Percentiles rank a stretch among this genome's conserved stretches.
Evolutionary conservation across 2,329 filamentous ascomycete genomes (phyloP).

Genomic region (Triangularia verruculosa): DNA sequence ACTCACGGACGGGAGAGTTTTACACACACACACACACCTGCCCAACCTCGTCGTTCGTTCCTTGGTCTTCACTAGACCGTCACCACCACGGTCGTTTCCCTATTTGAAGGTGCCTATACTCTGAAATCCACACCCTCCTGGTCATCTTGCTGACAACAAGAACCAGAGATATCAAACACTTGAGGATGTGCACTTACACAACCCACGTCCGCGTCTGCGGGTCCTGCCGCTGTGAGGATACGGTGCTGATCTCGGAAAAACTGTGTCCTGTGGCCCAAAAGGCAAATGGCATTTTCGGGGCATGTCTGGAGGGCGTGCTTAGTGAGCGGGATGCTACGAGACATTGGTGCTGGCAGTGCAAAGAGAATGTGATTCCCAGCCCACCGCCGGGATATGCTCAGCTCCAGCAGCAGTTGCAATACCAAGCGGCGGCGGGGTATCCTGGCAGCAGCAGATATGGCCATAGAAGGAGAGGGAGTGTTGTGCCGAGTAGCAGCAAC

Average conservation of each 20-base stretch:
- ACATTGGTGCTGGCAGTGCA: conserved; percentile 41
- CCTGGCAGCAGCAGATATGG: not conserved
- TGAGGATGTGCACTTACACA: conserved; percentile 41
- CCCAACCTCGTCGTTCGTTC: not conserved
- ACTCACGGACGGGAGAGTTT: not conserved
- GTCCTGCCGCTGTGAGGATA: conserved; percentile 37
- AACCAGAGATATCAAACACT: not conserved
- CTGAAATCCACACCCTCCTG: not conserved
- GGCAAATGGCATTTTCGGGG: conserved; percentile 37
- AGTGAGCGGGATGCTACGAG: conserved; percentile 32
- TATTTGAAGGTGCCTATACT: too few relatives aligned
- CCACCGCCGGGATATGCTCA: conserved; percentile 6
- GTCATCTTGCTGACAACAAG: not conserved
- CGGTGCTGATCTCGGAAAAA: conserved; percentile 41
- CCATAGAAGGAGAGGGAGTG: not conserved
- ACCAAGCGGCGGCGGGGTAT: conserved; percentile 2
- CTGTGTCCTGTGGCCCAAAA: conserved; percentile 34
- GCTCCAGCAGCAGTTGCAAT: not conserved
- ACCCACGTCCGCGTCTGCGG: conserved; percentile 39
- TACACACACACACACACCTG: not conserved
- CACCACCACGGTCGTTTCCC: too few relatives aligned
- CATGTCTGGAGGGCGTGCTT: conserved; percentile 36
- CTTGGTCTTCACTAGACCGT: too few relatives aligned
- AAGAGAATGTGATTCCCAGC: conserved; percentile 25
- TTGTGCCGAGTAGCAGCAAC: not conserved